phyloP scores from a whole-genome alignment of 768 basidiomycete genomes.

The Glaciozyma martinii region DNA sequence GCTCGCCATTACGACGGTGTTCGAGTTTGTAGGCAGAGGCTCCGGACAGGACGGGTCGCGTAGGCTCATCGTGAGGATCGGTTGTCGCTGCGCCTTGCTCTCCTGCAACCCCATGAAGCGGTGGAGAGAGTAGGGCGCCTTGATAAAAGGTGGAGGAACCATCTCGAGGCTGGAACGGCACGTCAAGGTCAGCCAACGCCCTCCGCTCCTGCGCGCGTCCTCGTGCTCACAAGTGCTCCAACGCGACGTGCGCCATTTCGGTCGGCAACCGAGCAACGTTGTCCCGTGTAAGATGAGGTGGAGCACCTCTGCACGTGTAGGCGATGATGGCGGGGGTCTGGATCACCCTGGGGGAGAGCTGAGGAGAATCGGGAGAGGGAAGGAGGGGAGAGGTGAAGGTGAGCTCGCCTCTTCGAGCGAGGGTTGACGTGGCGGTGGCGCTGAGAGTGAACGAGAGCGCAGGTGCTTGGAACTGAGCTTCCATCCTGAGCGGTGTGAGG shows the following conservation, averaged over 20 bases:
- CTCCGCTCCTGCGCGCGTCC: not conserved
- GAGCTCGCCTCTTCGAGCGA: not conserved
- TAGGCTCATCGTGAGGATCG: not conserved
- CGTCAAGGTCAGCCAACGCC: not conserved
- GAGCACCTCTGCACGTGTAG: not conserved
- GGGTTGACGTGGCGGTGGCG: not conserved
- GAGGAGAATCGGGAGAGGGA: not conserved
- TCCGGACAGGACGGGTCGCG: not conserved
- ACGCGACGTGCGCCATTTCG: conserved; percentile 10
- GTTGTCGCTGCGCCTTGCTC: not conserved
- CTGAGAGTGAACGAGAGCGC: not conserved
- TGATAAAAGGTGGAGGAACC: not conserved
- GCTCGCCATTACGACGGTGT: not conserved
- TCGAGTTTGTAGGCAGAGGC: not conserved
- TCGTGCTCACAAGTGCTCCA: conserved; percentile 24
- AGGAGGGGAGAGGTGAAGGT: not conserved
- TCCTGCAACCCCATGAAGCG: conserved; percentile 8
- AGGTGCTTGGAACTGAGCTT: not conserved
- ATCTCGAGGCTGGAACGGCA: not conserved
- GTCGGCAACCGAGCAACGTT: conserved; percentile 1
- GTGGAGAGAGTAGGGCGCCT: conserved; percentile 5
- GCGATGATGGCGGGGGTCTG: not conserved
- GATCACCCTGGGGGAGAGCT: not conserved
- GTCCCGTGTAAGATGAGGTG: not conserved
- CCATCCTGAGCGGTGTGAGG: not conserved